Evolutionary conservation across 2,329 filamentous ascomycete species (phyloP).

Genomic region (Lojkania enalia): DNA sequence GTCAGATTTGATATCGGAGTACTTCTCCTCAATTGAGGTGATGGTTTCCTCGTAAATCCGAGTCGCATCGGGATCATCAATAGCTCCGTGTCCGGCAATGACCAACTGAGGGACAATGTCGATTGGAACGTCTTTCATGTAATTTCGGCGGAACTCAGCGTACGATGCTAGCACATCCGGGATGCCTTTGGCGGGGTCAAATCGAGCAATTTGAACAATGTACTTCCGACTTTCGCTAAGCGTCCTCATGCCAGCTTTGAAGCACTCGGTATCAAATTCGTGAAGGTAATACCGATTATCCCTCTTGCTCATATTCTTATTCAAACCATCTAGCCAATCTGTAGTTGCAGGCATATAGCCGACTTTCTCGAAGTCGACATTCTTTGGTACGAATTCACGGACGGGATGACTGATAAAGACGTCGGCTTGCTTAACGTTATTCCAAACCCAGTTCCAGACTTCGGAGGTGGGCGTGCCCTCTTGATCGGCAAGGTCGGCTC

Average conservation of each 20-base stretch:
- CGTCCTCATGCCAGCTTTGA: slow-evolving; percentile 62
- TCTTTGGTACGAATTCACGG: slow-evolving; percentile 70
- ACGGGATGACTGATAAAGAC: slow-evolving; percentile 84
- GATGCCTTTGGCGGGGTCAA: slow-evolving; percentile 83
- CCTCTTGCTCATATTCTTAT: slow-evolving; percentile 72
- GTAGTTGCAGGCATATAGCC: slow-evolving; percentile 79
- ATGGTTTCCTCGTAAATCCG: slow-evolving; percentile 74
- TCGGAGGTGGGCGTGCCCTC: slow-evolving; percentile 69
- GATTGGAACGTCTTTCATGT: slow-evolving; percentile 55
- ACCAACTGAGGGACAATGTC: slow-evolving; percentile 69
- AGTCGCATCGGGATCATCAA: slow-evolving; percentile 78
- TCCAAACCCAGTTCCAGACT: slow-evolving; percentile 76
- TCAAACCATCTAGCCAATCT: slow-evolving; percentile 82
- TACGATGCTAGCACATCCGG: slow-evolving; percentile 76
- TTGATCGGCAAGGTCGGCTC: slow-evolving; percentile 69
- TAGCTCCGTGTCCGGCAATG: slow-evolving; percentile 76
- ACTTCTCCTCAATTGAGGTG: slow-evolving; percentile 64
- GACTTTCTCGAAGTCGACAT: slow-evolving; percentile 67
- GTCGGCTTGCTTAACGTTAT: slow-evolving; percentile 70
- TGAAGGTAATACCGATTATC: slow-evolving; percentile 74
- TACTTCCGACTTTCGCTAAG: slow-evolving; percentile 66
- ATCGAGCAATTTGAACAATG: slow-evolving; percentile 79
- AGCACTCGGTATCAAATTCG: slow-evolving; percentile 68
- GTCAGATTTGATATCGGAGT: slow-evolving; percentile 54
- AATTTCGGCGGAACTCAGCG: slow-evolving; percentile 67